Base-by-base conservation (phyloP, 805 yeast genomes). In the Myxozyma melibiosi region DNA sequence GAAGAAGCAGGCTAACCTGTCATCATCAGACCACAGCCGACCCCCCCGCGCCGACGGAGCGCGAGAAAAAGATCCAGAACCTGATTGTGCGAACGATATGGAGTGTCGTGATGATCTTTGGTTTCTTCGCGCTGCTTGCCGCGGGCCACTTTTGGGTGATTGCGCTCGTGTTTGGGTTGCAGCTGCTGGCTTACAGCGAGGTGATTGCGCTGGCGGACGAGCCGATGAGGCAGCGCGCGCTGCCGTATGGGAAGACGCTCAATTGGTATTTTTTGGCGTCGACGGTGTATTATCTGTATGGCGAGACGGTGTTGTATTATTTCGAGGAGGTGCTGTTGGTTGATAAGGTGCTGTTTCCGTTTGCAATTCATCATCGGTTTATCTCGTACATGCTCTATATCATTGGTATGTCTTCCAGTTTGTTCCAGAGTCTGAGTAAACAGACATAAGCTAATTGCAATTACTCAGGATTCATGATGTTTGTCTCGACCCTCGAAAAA, bases 271-370 rank as follows among this genome's bases (percentile, higher is more conserved):
- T 91, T 64, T 75, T 94, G 59, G 80, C 86, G 58, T 83, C 96
- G n/a, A 85, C 96, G 5, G 83, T 90, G 62, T 90, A 89, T 73
- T 94, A 85, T 71, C 77, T 94, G 67, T 96, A 94, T 68, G 96
- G 97, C 53, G 88, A 86, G 69, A 82, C 88, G 4, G 77, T 91
- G 44, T 82, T 88, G 66, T 81, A 80, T 58, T 89, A 86, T 67
- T 84, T 89, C 71, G 71, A 73, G 63, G 78, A 80, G 58, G 70
- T 73, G 24, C 77, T 85, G 42, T 76, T 80, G 61, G 76, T 81
- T 45, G 82, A 80, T 65, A 77, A 78, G 58, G 70, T 77, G 54
- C 73, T 88, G 58, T 73, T 81, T 37, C 78, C 86, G 39, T 71
- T 88, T 64, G 86, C 86, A 11, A 74, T 80, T 28, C 90, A 92